These are phyloP conservation scores for Chromera velia DNA, from an alignment of 73 alveolate species.

Conservation along the genomic window DNA sequence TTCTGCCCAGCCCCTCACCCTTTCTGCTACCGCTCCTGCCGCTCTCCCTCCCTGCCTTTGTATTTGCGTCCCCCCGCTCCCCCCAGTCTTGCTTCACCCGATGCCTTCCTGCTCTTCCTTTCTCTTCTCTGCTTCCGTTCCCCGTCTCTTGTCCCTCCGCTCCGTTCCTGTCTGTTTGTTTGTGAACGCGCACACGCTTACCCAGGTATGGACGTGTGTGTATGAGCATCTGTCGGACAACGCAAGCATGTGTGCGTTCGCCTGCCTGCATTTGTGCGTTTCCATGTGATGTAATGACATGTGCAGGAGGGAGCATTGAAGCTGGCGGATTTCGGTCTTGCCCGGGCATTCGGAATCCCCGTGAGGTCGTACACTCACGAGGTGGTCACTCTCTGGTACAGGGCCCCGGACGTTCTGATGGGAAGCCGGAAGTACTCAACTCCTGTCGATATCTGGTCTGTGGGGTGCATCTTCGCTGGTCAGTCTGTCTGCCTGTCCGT, in stretches of 20 bases:
- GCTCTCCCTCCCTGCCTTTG: too few relatives aligned
- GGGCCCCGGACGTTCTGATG: slow-evolving; percentile 86
- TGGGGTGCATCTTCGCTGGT: slow-evolving; percentile 80
- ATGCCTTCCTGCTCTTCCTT: too few relatives aligned
- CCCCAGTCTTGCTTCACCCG: too few relatives aligned
- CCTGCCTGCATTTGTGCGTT: not conserved
- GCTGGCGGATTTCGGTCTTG: slow-evolving; percentile 88
- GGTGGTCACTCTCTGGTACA: slow-evolving; percentile 84
- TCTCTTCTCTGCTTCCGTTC: too few relatives aligned
- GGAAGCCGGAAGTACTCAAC: slow-evolving; percentile 80
- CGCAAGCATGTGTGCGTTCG: not conserved
- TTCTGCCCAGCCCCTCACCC: too few relatives aligned
- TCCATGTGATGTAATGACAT: not conserved
- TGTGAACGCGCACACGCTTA: too few relatives aligned
- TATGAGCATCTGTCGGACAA: not conserved
- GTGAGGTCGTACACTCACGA: slow-evolving; percentile 75
- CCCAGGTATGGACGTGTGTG: too few relatives aligned
- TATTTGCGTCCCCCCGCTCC: too few relatives aligned
- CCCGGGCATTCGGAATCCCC: slow-evolving; percentile 85
- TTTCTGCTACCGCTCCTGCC: too few relatives aligned
- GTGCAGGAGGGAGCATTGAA: slow-evolving; percentile 66
- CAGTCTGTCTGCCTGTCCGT: not conserved
- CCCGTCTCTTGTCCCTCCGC: too few relatives aligned
- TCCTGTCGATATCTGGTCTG: slow-evolving; percentile 84
- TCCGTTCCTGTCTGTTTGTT: too few relatives aligned